phyloP scores from a whole-genome alignment of 2,329 filamentous ascomycete species.

The Cladophialophora psammophila region DNA sequence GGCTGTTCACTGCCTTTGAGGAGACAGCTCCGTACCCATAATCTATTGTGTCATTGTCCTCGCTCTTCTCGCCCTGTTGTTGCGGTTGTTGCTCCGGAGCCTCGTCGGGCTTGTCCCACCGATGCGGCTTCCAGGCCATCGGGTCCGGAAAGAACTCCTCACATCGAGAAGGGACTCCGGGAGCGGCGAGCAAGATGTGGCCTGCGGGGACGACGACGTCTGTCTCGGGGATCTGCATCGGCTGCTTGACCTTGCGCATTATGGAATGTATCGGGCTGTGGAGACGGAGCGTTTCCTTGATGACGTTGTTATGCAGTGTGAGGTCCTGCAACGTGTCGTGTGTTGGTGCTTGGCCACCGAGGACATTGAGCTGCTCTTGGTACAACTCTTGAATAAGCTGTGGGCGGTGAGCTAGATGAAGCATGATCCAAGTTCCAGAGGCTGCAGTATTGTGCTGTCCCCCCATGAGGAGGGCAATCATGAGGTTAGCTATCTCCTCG shows the following conservation, averaged over 20 bases:
- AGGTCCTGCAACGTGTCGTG: slow-evolving; percentile 82
- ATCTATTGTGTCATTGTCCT: slow-evolving; percentile 73
- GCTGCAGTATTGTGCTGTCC: slow-evolving; percentile 89
- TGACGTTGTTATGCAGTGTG: slow-evolving; percentile 79
- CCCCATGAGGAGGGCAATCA: slow-evolving; percentile 92
- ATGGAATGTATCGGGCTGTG: slow-evolving; percentile 96
- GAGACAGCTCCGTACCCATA: slow-evolving; percentile 87
- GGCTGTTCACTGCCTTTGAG: slow-evolving; percentile 84
- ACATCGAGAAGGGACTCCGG: slow-evolving; percentile 72
- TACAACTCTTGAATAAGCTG: slow-evolving; percentile 84
- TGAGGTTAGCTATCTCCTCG: slow-evolving; percentile 86
- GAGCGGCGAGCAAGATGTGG: slow-evolving; percentile 82
- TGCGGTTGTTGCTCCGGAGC: slow-evolving; percentile 60
- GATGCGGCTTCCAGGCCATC: slow-evolving; percentile 66
- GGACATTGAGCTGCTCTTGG: slow-evolving; percentile 76
- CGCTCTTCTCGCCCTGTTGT: slow-evolving; percentile 48
- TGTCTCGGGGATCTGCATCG: slow-evolving; percentile 73
- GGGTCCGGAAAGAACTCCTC: slow-evolving; percentile 68
- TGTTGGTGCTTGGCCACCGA: slow-evolving; percentile 77
- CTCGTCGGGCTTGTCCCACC: slow-evolving; percentile 66
- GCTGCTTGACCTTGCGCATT: slow-evolving; percentile 87
- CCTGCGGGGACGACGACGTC: slow-evolving; percentile 77
- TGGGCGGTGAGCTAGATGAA: slow-evolving; percentile 78
- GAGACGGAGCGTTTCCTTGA: slow-evolving; percentile 90
- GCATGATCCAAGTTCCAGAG: slow-evolving; percentile 83